Percentiles rank a stretch among this genome's conserved stretches.
These are phyloP conservation scores for Brasenia schreberi DNA, from an alignment of 164 flowering plant genomes.

Conservation along the genomic window DNA sequence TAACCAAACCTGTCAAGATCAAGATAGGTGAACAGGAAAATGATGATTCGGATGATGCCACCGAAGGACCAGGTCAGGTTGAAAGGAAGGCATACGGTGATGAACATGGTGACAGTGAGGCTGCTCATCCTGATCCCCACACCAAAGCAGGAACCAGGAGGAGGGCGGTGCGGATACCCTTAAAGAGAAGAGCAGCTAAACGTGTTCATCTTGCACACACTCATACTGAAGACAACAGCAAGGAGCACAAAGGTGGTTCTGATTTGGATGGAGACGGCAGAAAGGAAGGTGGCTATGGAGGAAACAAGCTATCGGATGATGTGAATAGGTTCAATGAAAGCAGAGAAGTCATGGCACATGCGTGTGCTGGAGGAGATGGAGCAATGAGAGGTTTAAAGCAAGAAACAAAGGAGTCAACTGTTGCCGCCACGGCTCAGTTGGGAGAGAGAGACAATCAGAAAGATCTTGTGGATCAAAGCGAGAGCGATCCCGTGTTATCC, in stretches of 20 bases:
- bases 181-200: too few species aligned
- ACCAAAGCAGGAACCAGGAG: too few species aligned
- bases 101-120: too few species aligned
- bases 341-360: neutral
- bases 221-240: too few species aligned
- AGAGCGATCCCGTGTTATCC: neutral
- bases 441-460: neutral
- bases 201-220: too few species aligned
- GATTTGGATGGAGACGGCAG: neutral
- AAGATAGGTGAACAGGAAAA: too few species aligned
- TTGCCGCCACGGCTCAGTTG: neutral
- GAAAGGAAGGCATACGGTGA: too few species aligned
- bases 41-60: too few species aligned
- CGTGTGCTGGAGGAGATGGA: neutral
- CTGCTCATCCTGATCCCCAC: too few species aligned
- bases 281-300: neutral
- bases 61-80: too few species aligned
- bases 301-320: neutral
- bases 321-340: neutral
- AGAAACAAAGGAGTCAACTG: neutral
- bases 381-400: neutral
- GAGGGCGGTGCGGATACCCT: too few species aligned
- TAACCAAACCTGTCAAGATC: too few species aligned
- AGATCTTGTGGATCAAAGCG: neutral
- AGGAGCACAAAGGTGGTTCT: neutral